Evolutionary conservation across 225 moss, liverwort and hornwort species (phyloP), one percentile per base, ranked within the genome.

Genomic region (Anthoceros angustus): DNA sequence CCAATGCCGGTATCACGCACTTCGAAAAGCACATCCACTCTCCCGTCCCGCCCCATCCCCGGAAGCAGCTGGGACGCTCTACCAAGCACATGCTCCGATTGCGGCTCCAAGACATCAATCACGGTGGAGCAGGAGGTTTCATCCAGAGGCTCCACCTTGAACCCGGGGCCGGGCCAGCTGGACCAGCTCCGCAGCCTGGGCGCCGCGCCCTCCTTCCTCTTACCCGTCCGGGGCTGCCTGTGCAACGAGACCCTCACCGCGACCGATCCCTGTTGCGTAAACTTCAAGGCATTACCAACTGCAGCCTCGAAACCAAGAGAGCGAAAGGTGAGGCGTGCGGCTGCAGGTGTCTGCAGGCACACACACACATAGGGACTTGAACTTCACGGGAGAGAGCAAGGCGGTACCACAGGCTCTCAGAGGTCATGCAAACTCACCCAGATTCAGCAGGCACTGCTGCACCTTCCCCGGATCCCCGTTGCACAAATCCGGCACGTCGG

Each of bases 241-340:
- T 25, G 74, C 12, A 79, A 66, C 41, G 77, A 77, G 10, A 93
- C 82, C 62, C 72, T 73, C 14, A 93, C 87, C 55, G 73, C 74
- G 8, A 93, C 85, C 40, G 86, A 85, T 63, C 89, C 93, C 65
- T 76, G 61, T 45, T 87, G 83, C 24, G 93, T 93, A 71, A 93
- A 93, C 68, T 93, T 93, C 71, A 93, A 72, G 43, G 93, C 89
- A 78, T 93, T 93, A 42, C 93, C 93, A 73, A 93, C 92, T 93
- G 84, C 83, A 80, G 39, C 1, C 70, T 46, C 40, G 76, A 70
- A 61, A 9, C 64, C n/a, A 40, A 64, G 42, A 74, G 39, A 66
- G 16, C 48, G 5, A n/a, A 42, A 14, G 25, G 26, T 7, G 8
- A 66, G 66, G 25, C 20, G 41, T 16, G 5, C 14, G 21, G 2